Conservation (phyloP, 768 basidiomycete species). For the Jaapia argillacea region DNA sequence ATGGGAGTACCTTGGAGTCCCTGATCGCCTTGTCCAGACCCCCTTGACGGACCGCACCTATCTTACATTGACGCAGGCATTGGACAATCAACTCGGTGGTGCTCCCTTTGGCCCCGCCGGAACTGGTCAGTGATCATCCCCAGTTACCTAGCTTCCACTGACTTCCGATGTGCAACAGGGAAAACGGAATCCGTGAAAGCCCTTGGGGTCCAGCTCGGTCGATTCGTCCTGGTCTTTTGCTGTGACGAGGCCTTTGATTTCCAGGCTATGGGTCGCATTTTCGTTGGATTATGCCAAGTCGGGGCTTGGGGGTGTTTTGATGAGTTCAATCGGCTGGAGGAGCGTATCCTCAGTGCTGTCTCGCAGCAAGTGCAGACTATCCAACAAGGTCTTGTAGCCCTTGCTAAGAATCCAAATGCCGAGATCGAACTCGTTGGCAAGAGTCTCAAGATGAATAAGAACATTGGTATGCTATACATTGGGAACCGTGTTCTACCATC, state of each 20-base stretch:
- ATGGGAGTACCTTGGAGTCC: constrained; percentile 97
- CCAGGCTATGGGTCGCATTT: constrained; percentile 99
- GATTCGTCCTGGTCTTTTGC: constrained; percentile 99
- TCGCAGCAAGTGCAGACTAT: constrained; percentile 99
- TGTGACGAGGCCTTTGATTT: constrained; percentile 99
- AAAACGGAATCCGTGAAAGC: constrained; percentile 99
- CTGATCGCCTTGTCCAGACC: constrained; percentile 95
- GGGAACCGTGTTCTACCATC: neutral
- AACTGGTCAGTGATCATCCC: constrained; percentile 48
- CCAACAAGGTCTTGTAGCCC: constrained; percentile 84
- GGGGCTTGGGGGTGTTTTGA: constrained; percentile 99
- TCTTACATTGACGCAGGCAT: constrained; percentile 90
- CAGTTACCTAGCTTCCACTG: neutral
- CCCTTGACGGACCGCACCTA: constrained; percentile 96
- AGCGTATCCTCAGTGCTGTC: constrained; percentile 94
- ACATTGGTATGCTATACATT: constrained; percentile 56
- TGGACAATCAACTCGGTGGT: constrained; percentile 91
- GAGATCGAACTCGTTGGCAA: constrained; percentile 97
- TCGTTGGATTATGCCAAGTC: constrained; percentile 96
- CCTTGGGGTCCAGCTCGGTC: constrained; percentile 91
- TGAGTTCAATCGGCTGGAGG: constrained; percentile 96
- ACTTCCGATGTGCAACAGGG: constrained; percentile 32
- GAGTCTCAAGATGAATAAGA: constrained; percentile 84
- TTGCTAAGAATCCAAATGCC: constrained; percentile 73
- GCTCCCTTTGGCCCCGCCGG: constrained; percentile 98